Evolutionary conservation across 208 protist genomes (phyloP).

Genomic region (Leishmania gerbilli): DNA sequence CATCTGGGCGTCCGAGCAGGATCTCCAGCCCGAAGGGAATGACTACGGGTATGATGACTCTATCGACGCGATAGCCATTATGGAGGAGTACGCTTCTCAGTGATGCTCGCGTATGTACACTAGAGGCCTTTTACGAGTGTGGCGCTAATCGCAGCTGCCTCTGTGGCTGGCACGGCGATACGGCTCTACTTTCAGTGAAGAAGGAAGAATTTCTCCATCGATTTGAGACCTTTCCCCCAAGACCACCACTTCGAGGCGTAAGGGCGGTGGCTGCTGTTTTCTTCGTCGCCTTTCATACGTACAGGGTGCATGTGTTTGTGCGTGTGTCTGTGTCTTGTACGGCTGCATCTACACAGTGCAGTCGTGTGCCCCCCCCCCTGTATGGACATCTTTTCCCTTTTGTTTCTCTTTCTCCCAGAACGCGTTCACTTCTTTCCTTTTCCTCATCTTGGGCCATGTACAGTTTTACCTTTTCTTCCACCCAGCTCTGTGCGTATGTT

Average conservation of each 20-base stretch:
- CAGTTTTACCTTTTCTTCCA: constrained; percentile 1
- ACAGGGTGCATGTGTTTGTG: neutral
- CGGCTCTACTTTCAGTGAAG: neutral
- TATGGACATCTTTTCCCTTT: neutral
- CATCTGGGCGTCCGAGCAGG: constrained; percentile 55
- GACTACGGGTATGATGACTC: constrained; percentile 31
- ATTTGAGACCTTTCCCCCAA: neutral
- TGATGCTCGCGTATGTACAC: neutral
- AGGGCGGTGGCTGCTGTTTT: neutral
- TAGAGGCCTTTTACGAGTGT: neutral
- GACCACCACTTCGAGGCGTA: neutral
- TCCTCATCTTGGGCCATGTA: constrained; percentile 10
- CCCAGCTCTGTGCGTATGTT: neutral
- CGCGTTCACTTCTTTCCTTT: neutral
- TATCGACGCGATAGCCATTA: constrained; percentile 17
- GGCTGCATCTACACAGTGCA: neutral
- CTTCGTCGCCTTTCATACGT: neutral
- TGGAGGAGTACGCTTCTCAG: constrained; percentile 24
- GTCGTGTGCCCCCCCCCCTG: neutral
- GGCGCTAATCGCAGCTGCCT: neutral
- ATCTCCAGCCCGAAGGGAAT: constrained; percentile 52
- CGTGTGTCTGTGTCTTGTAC: neutral
- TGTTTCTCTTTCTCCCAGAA: neutral
- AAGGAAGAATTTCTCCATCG: neutral
- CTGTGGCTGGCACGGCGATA: neutral